phyloP scores from a whole-genome alignment of 2,329 filamentous ascomycete species.

The Paecilomyces formosus region DNA sequence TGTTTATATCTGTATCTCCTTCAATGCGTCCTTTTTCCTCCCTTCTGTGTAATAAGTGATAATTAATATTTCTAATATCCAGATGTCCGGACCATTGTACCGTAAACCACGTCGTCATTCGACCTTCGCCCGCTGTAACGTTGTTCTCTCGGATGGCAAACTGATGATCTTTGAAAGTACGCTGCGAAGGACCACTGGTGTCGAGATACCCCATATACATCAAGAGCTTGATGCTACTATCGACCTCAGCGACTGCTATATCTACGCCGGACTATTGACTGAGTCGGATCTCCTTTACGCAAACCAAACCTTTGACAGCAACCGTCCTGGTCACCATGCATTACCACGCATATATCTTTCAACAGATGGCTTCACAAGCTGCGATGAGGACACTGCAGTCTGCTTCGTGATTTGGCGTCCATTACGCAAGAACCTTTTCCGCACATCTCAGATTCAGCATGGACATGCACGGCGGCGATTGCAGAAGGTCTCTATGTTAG shows the following conservation, averaged over 20 bases:
- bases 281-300: slow-evolving; percentile 57
- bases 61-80: slow-evolving; percentile 5
- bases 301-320: slow-evolving; percentile 58
- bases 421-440: slow-evolving; percentile 50
- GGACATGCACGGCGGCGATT: slow-evolving; percentile 40
- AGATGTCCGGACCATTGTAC: slow-evolving; percentile 56
- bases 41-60: neutral
- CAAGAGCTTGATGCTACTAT: slow-evolving; percentile 54
- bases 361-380: slow-evolving; percentile 53
- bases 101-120: slow-evolving; percentile 56
- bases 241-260: slow-evolving; percentile 56
- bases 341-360: slow-evolving; percentile 53
- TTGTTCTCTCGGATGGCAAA: slow-evolving; percentile 54
- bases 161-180: slow-evolving; percentile 57
- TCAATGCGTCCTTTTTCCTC: neutral
- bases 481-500: slow-evolving; percentile 53
- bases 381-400: slow-evolving; percentile 59
- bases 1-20: neutral
- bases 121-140: slow-evolving; percentile 54
- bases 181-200: slow-evolving; percentile 48
- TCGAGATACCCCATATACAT: slow-evolving; percentile 52
- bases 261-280: slow-evolving; percentile 58
- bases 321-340: slow-evolving; percentile 52
- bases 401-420: slow-evolving; percentile 62
- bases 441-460: slow-evolving; percentile 31